Percentiles rank a stretch among this genome's conserved stretches.
phyloP scores from a whole-genome alignment of 495 filamentous ascomycete genomes.

The Xylaria palmicola region DNA sequence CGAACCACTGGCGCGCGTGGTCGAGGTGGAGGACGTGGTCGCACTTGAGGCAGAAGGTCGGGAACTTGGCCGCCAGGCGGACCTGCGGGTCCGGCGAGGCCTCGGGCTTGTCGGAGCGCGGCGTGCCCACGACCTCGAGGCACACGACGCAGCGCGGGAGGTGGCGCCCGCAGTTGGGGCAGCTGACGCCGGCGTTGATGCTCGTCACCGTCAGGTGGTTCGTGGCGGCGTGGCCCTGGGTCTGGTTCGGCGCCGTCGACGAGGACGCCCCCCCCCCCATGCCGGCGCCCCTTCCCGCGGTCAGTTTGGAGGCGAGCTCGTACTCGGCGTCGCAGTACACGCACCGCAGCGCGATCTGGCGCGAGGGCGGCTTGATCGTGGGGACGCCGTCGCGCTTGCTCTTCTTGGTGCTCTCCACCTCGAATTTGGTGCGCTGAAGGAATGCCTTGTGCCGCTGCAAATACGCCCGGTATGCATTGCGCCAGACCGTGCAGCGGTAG shows the following conservation, averaged over 20 bases:
- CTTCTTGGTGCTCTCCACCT: slow-evolving; percentile 57
- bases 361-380: slow-evolving; percentile 61
- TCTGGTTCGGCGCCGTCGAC: slow-evolving; percentile 16
- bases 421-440: slow-evolving; percentile 60
- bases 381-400: slow-evolving; percentile 62
- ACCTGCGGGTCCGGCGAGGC: slow-evolving; percentile 51
- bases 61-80: slow-evolving; percentile 48
- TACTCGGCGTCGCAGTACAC: slow-evolving; percentile 70
- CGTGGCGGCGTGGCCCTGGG: slow-evolving; percentile 14
- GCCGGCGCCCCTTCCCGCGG: slow-evolving; percentile 13
- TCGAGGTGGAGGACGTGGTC: slow-evolving; percentile 88
- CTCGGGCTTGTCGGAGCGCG: slow-evolving; percentile 63
- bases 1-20: slow-evolving; percentile 88
- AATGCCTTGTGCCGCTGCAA: slow-evolving; percentile 65
- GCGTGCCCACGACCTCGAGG: slow-evolving; percentile 77
- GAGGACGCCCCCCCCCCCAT: slow-evolving; percentile 15
- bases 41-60: slow-evolving; percentile 84
- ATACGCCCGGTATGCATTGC: slow-evolving; percentile 73
- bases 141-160: slow-evolving; percentile 90
- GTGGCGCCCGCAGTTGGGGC: slow-evolving; percentile 81
- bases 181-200: slow-evolving; percentile 59
- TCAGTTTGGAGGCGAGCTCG: slow-evolving; percentile 36
- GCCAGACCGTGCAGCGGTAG: slow-evolving; percentile 73
- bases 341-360: slow-evolving; percentile 81
- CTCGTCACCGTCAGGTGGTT: slow-evolving; percentile 48